Percentiles rank a stretch among this genome's conserved stretches.
Conservation (phyloP, 2,329 filamentous ascomycete species). For the Rosellinia necatrix region DNA sequence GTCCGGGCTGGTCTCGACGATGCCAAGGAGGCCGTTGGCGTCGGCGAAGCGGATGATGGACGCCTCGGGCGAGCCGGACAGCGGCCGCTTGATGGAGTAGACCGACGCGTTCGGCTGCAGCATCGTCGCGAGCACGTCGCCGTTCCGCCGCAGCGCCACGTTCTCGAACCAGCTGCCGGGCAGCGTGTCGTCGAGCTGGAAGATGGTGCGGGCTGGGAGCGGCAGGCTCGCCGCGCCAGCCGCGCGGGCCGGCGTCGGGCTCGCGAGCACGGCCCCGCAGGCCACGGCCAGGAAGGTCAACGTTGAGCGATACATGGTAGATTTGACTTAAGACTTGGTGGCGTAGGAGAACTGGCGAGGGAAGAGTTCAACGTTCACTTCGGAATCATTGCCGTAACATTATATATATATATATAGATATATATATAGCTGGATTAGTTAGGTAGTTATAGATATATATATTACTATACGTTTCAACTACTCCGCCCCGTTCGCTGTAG, state of each 20-base stretch:
- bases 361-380: too few relatives aligned
- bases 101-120: constrained; percentile 10
- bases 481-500: too few relatives aligned
- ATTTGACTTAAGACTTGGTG: background rate
- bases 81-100: constrained; percentile 16
- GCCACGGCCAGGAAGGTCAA: constrained; percentile 7
- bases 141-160: constrained; percentile 19
- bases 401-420: too few relatives aligned
- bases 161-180: constrained; percentile 19
- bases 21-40: constrained; percentile 18
- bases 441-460: too few relatives aligned
- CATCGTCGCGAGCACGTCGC: constrained; percentile 26
- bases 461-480: too few relatives aligned
- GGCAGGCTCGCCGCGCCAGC: constrained; percentile 8
- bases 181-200: constrained; percentile 9
- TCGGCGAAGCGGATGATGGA: constrained; percentile 13
- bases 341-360: too few relatives aligned
- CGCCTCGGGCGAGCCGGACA: constrained; percentile 10
- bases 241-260: background rate
- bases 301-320: constrained; percentile 9
- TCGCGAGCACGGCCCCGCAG: background rate
- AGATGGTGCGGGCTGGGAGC: constrained; percentile 17
- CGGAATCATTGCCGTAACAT: too few relatives aligned
- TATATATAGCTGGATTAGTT: too few relatives aligned
- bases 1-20: constrained; percentile 18